A percentile compares a stretch with the other conserved stretches of the same genome.
Conservation (phyloP, 2,329 filamentous ascomycete genomes). For the Botrytis aclada region DNA sequence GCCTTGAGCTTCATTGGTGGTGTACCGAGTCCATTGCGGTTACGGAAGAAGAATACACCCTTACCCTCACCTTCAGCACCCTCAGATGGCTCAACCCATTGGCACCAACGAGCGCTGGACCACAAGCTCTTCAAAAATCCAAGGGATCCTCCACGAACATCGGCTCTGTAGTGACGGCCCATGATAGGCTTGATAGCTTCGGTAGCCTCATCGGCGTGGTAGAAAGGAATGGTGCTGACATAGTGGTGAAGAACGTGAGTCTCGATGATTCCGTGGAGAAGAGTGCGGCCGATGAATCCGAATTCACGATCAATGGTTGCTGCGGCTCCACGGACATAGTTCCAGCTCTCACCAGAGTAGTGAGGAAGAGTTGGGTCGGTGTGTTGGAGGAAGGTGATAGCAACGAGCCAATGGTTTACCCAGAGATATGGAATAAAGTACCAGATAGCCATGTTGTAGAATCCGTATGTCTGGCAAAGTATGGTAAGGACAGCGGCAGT, state of each 20-base stretch:
- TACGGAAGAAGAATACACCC: slow-evolving; percentile 95
- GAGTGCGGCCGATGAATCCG: slow-evolving; percentile 75
- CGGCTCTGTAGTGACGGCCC: slow-evolving; percentile 89
- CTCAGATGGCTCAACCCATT: slow-evolving; percentile 93
- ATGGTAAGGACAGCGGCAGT: slow-evolving; percentile 56
- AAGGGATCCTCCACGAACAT: slow-evolving; percentile 69
- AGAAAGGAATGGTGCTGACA: slow-evolving; percentile 93
- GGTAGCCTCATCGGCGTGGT: slow-evolving; percentile 89
- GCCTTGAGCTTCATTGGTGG: slow-evolving; percentile 32
- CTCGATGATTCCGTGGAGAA: slow-evolving; percentile 18
- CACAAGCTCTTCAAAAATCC: slow-evolving; percentile 86
- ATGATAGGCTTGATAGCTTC: slow-evolving; percentile 94
- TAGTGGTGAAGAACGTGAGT: slow-evolving; percentile 96
- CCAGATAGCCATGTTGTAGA: slow-evolving; percentile 85
- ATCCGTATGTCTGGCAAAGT: slow-evolving; percentile 76
- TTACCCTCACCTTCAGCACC: slow-evolving; percentile 77
- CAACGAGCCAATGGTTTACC: slow-evolving; percentile 99
- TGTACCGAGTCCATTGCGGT: slow-evolving; percentile 78
- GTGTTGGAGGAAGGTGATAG: slow-evolving; percentile 97
- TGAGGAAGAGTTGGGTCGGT: slow-evolving; percentile 92
- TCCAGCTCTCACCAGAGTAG: slow-evolving; percentile 85
- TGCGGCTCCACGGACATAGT: slow-evolving; percentile 87
- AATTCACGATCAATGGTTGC: slow-evolving; percentile 97
- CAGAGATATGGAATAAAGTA: slow-evolving; percentile 93
- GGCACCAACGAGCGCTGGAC: slow-evolving; percentile 79